Base-by-base conservation (phyloP, 2,329 filamentous ascomycete genomes). In the Ambrosiella beaveri region DNA sequence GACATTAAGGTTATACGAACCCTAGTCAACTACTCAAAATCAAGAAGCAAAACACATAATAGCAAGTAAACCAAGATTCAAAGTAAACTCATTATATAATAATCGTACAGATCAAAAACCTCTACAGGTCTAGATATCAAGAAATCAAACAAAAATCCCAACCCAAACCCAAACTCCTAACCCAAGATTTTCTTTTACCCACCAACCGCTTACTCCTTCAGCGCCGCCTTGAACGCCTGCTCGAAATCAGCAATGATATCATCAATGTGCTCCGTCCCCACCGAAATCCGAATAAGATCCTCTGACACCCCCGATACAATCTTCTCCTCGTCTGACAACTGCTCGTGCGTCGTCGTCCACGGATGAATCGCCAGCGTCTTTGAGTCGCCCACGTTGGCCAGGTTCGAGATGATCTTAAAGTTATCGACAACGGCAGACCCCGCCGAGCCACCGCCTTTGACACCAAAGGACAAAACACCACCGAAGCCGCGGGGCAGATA, bases 221-320 rank as follows among this genome's bases (percentile, higher is more conserved):
- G 37, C 41, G 79, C 77, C 35, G 79, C 76, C 67, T 81, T 78
- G 71, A 96, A 94, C 0, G 87, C 86, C 75, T 95, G 90, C 70
- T 91, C 85, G 68, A 97, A 96, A 71, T 97, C 91, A 65, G 83
- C 85, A 67, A 95, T 93, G 66, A 97, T 96, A 67, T 97, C 91
- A 73, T 95, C 90, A 68, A 97, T 95, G 70, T 96, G 89, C 74
- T 97, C 91, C 0, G 86, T 95, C 56, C 91, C 91, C 60, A 96
- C 90, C 0, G 90, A 96, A 66, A 97, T 93, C 62, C 91, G 86
- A 70, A 97, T 95, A 44, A 90, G 81, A 67, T 95, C 91, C 77
- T 88, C 69, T 17, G 12, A 47, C 9, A 93, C 88, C 65, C 91
- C 91, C 19, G 87, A 91, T 67, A 74, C 82, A 56, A 77, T 68